These are phyloP conservation scores for Apiospora hydei DNA, from an alignment of 2,329 filamentous ascomycete species.

Conservation along the genomic window DNA sequence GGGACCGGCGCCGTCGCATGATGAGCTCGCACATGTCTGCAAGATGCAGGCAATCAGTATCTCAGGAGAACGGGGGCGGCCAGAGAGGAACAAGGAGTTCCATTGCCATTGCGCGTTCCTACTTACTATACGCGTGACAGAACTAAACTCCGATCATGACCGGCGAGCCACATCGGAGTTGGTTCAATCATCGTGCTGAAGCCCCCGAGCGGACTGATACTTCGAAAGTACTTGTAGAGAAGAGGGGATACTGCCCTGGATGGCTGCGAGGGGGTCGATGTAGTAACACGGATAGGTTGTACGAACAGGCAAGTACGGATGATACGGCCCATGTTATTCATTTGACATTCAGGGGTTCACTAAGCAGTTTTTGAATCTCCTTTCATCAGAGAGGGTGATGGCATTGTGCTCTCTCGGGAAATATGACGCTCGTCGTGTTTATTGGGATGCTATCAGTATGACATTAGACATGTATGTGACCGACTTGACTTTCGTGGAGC, in stretches of 20 bases:
- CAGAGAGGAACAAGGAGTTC: neutral
- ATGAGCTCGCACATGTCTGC: neutral
- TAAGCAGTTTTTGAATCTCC: neutral
- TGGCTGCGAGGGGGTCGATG: neutral
- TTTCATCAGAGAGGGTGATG: neutral
- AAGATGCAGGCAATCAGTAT: neutral
- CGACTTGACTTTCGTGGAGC: neutral
- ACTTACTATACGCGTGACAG: neutral
- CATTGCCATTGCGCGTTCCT: neutral
- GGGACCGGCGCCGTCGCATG: neutral
- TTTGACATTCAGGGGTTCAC: neutral
- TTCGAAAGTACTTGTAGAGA: neutral
- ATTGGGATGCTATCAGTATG: neutral
- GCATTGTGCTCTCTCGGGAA: neutral
- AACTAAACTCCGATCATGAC: neutral
- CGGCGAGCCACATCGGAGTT: neutral
- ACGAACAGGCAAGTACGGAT: neutral
- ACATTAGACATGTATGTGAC: neutral
- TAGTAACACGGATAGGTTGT: neutral
- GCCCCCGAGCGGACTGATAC: neutral
- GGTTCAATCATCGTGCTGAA: neutral
- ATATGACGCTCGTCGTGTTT: neutral
- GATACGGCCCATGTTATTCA: neutral
- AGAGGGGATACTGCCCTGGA: neutral
- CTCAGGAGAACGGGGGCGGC: neutral